Evolutionary conservation across 108 stramenopile species (phyloP), one percentile per base, ranked within the genome.

Genomic region (Cyclostephanos invisitatus): DNA sequence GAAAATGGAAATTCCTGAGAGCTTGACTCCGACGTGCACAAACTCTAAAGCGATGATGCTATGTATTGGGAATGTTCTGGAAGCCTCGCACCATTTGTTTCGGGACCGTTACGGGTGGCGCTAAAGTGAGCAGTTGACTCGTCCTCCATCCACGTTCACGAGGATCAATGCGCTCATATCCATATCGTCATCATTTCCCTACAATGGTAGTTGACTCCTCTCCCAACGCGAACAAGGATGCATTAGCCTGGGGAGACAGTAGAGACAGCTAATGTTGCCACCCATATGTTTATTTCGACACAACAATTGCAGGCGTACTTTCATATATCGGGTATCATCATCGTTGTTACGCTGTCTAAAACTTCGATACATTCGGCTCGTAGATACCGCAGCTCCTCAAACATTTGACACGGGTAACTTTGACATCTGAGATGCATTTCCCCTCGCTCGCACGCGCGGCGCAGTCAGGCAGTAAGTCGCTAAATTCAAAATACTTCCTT

Each of bases 131-230:
- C 32, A 32, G 32, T 32, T 32, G 32, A 32, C 32, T 32, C 32
- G 32, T 32, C 32, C 32, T 32, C 2, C 4, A 32, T 32, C 32
- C 32, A 32, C 4, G 32, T 42, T 62, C 10, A 35, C 64, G 57
- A 89, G 75, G 64, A 86, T 87, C 40, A 73, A 66, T 38, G 81
- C 73, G 18, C 83, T 74, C 59, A 62, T 68, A 11, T 46, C 61
- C 18, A 81, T 64, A 18, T 70, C 24, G 11, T 72, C 63, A 9
- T 64, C 61, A 37, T 64, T 55, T 18, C 44, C 44, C 53, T 72
- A 3, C 54, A 29, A 56, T 35, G 17, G 70, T 59, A 24, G 68
- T 24, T 48, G 75, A 74, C 11, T 50, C 53, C 50, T 60, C 62
- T 15, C 71, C 71, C 1, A 72, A 24, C 0, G 66, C 61, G 5